Conservation (phyloP, 441 rosid genomes). For the Populus hybrid region DNA sequence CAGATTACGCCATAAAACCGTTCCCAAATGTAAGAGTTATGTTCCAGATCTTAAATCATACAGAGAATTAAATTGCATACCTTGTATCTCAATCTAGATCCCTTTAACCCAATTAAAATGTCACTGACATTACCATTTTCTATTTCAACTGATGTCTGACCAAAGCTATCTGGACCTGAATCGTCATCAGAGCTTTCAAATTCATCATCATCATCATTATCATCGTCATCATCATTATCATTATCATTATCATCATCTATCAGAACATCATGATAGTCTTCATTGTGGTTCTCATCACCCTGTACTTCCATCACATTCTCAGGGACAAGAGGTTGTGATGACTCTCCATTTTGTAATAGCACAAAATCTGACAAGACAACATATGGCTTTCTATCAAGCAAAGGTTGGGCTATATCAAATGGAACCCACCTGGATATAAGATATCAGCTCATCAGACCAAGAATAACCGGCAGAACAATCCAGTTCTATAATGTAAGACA, state of each 20-base stretch:
- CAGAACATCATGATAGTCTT: constrained; percentile 40
- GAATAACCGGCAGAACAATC: constrained; percentile 4
- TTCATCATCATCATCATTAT: constrained; percentile 43
- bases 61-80: constrained; percentile 28
- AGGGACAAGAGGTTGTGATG: constrained; percentile 29
- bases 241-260: constrained; percentile 42
- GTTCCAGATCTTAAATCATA: neutral
- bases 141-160: constrained; percentile 12
- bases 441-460: constrained; percentile 19
- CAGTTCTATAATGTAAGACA: neutral
- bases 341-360: constrained; percentile 34
- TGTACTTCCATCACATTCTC: constrained; percentile 31
- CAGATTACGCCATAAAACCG: neutral
- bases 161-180: constrained; percentile 33
- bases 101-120: constrained; percentile 47
- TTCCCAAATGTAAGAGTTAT: neutral
- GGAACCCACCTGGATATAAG: constrained; percentile 77
- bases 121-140: constrained; percentile 42
- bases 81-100: constrained; percentile 59
- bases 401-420: constrained; percentile 60
- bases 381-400: constrained; percentile 68
- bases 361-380: constrained; percentile 59
- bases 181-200: constrained; percentile 51
- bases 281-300: constrained; percentile 37
- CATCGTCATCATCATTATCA: constrained; percentile 29